phyloP scores from a whole-genome alignment of 257 asterid genomes.

The Henckelia pumila region DNA sequence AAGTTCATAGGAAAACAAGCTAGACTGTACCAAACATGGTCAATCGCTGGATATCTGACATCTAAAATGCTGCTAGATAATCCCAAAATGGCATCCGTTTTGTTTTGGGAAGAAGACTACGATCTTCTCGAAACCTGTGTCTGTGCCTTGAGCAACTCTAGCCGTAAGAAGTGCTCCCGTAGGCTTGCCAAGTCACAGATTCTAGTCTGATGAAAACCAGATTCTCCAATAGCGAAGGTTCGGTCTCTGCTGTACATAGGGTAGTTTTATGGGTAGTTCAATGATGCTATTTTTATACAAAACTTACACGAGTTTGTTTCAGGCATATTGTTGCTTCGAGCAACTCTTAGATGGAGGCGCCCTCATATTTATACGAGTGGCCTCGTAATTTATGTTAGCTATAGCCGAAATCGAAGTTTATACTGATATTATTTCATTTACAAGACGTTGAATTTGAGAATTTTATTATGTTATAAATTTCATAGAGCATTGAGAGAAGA shows the following conservation, averaged over 20 bases:
- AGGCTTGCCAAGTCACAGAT: constrained; percentile 79
- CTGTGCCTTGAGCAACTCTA: constrained; percentile 66
- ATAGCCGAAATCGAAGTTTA: neutral
- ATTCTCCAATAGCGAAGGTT: neutral
- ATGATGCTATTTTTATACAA: neutral
- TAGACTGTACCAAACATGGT: constrained; percentile 81
- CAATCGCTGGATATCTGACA: constrained; percentile 75
- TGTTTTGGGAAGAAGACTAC: constrained; percentile 88
- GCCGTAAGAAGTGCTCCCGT: constrained; percentile 77
- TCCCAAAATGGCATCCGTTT: constrained; percentile 60
- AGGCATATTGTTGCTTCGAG: neutral
- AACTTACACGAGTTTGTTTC: neutral
- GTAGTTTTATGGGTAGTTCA: constrained; percentile 9
- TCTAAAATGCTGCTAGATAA: constrained; percentile 74
- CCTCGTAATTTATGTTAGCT: neutral
- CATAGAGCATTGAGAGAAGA: neutral
- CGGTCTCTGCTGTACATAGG: constrained; percentile 14
- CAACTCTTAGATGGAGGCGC: neutral
- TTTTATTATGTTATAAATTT: neutral
- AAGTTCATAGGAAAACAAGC: constrained; percentile 84
- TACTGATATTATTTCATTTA: neutral
- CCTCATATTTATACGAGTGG: neutral
- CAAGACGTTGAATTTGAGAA: neutral
- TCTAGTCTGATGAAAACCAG: constrained; percentile 42
- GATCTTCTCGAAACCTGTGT: constrained; percentile 81